Evolutionary conservation across 805 yeast genomes (phyloP), one percentile per base, ranked within the genome.

Genomic region (Candida sanyiensis): DNA sequence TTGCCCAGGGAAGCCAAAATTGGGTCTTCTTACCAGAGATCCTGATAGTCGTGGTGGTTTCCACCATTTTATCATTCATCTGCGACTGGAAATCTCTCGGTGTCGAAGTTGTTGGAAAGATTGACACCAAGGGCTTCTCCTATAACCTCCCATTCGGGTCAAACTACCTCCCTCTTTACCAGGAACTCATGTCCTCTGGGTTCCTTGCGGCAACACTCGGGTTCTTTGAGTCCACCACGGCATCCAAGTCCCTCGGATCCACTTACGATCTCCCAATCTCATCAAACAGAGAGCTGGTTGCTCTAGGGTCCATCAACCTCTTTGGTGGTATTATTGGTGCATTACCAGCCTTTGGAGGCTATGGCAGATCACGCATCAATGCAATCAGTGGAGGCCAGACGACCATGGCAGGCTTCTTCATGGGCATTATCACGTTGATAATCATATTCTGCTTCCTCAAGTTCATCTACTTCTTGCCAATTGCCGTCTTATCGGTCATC

Each of bases 301-400:
- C 97, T 0, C 65, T 90, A 22, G 97, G 98, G 1, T 61, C 73
- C 11, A 76, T 83, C 39, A 90, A 89, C 49, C 40, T 57, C 8
- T 57, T 77, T 39, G 83, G 85, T 30, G 76, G 75, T 2, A 40
- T 66, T 23, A 61, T 72, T 39, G 64, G 73, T 23, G 83, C 88
- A 0, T 64, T 90, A 12, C 97, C 98, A 0, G 77, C 95, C 0
- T 89, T 89, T 68, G 98, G 97, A 8, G 97, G 97, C 0, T 90
- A 89, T 55, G 97, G 96, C 2, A 72, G 97, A 52, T 83, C 95
- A 13, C 88, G 84, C 52, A 80, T 90, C 42, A 90, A 90, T 62
- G 83, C 89, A 1, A 65, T 87, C 37, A 77, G 88, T 11, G 96
- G 96, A 5, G 97, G 94, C 0, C 76, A 75, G 47, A 84, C 96